A percentile compares a stretch with the other conserved stretches of the same genome.
These are phyloP conservation scores for Vigna radiata DNA, from an alignment of 306 rosid genomes.

Conservation along the genomic window DNA sequence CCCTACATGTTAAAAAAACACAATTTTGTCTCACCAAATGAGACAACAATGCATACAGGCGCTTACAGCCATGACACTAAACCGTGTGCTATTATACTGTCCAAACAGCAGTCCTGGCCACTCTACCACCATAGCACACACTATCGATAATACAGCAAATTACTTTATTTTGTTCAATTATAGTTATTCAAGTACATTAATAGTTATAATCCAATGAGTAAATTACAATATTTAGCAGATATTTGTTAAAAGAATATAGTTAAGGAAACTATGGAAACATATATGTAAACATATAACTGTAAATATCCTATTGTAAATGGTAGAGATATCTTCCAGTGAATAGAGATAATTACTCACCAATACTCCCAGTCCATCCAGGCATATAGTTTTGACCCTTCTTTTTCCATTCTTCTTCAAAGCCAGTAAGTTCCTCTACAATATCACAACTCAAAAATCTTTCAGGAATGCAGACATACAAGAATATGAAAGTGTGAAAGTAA, in stretches of 20 bases:
- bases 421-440: conserved; percentile 67
- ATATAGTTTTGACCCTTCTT: conserved; percentile 64
- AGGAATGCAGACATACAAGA: conserved; percentile 6
- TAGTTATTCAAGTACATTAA: conserved; percentile 18
- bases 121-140: neutral
- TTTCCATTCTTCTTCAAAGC: conserved; percentile 83
- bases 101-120: neutral
- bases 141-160: neutral
- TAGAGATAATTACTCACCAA: conserved; percentile 52
- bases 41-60: neutral
- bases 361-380: conserved; percentile 66
- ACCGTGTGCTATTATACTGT: neutral
- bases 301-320: neutral
- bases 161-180: conserved; percentile 19
- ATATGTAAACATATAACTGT: neutral
- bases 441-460: conserved; percentile 33
- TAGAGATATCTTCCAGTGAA: conserved; percentile 1
- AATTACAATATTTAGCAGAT: conserved; percentile 15
- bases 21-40: no score
- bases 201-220: neutral
- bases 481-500: conserved; percentile 15
- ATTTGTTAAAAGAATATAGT: neutral
- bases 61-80: neutral
- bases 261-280: neutral
- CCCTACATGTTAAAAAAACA: no score